Conservation (phyloP, 805 yeast species). For the Kodamaea hsintzibuensis region DNA sequence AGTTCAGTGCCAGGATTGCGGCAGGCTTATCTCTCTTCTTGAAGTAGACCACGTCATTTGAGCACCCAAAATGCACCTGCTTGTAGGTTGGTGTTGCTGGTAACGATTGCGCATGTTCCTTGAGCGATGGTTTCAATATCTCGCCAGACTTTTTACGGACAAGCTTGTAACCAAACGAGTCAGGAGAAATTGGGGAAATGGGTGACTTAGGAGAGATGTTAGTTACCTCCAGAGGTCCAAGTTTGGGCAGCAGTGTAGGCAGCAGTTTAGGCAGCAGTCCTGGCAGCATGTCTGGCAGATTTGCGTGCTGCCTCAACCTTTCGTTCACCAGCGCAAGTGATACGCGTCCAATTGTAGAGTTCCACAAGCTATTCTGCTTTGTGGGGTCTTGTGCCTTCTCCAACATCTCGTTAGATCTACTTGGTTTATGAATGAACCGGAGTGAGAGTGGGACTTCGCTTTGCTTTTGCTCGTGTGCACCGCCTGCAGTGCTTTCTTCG, state of each 20-base stretch:
- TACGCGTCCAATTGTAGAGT: constrained; percentile 1
- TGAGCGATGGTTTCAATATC: constrained; percentile 72
- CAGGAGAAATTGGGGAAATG: not conserved
- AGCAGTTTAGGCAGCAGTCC: constrained; percentile 3
- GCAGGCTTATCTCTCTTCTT: constrained; percentile 72
- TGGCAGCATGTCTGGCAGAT: not conserved
- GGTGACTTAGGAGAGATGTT: not conserved
- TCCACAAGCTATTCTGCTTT: constrained; percentile 21
- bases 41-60: constrained; percentile 69
- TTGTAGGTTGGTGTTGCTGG: constrained; percentile 58
- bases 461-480: not conserved
- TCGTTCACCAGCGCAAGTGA: not conserved
- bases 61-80: constrained; percentile 79
- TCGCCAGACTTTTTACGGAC: constrained; percentile 90
- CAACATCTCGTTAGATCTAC: constrained; percentile 32
- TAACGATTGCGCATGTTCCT: constrained; percentile 42
- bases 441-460: constrained; percentile 27
- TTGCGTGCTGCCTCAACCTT: not conserved
- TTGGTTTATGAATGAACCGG: constrained; percentile 41
- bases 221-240: not conserved
- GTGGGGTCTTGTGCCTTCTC: constrained; percentile 34
- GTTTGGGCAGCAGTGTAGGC: not conserved
- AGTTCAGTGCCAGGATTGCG: constrained; percentile 67
- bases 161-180: constrained; percentile 29
- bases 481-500: constrained; percentile 3